Evolutionary conservation across 495 filamentous ascomycete genomes (phyloP).

Genomic region (Podospora anserina): DNA sequence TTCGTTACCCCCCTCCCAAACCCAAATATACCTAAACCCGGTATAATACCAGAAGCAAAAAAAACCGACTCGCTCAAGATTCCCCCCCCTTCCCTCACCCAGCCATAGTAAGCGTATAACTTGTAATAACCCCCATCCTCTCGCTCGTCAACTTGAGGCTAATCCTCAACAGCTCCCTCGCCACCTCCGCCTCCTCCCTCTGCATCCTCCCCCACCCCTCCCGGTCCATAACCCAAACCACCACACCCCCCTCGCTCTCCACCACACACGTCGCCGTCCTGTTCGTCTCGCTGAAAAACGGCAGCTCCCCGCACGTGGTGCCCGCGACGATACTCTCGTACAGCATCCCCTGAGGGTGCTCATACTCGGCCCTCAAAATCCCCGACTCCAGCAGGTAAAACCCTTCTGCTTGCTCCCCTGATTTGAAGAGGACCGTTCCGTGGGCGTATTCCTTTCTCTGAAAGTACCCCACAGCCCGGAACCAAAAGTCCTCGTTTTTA

Average conservation of each 20-base stretch:
- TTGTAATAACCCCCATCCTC: conserved; percentile 84
- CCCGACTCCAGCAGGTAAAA: conserved; percentile 93
- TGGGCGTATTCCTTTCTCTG: conserved; percentile 58
- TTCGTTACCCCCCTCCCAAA: background rate
- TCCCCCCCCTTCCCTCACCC: conserved; percentile 22
- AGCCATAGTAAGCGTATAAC: conserved; percentile 43
- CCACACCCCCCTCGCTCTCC: conserved; percentile 62
- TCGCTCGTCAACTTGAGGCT: conserved; percentile 84
- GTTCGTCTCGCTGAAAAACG: conserved; percentile 87
- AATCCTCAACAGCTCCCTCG: conserved; percentile 77
- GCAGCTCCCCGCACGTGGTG: conserved; percentile 91
- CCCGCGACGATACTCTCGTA: conserved; percentile 92
- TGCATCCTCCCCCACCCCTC: conserved; percentile 69
- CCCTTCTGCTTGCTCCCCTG: conserved; percentile 64
- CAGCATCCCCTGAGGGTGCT: conserved; percentile 81
- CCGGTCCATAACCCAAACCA: conserved; percentile 74
- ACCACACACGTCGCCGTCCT: conserved; percentile 82
- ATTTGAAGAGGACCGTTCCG: conserved; percentile 70
- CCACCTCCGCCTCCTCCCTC: conserved; percentile 66
- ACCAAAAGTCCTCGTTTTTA: conserved; percentile 94
- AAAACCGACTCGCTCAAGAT: background rate
- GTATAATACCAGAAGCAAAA: background rate
- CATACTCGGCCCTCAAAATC: conserved; percentile 84
- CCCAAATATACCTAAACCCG: background rate
- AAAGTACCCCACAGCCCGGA: conserved; percentile 70